These are phyloP conservation scores for Fusarium tupiense DNA, from an alignment of 2,329 filamentous ascomycete genomes.

Conservation along the genomic window DNA sequence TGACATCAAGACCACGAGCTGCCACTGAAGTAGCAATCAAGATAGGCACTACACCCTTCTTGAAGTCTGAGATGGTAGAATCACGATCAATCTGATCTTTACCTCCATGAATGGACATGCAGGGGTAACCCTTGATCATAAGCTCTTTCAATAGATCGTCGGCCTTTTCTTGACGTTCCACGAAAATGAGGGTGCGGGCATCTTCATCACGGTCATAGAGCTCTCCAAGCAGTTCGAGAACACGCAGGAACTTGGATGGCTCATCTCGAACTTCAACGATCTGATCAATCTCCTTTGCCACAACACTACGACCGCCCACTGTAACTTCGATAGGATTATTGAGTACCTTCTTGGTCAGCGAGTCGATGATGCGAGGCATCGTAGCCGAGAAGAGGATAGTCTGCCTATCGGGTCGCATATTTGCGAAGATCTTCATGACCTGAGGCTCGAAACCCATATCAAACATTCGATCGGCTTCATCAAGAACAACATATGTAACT, in stretches of 20 bases:
- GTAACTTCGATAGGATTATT: slow-evolving; percentile 89
- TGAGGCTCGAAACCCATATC: slow-evolving; percentile 99
- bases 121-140: slow-evolving; percentile 86
- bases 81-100: slow-evolving; percentile 95
- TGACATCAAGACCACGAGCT: slow-evolving; percentile 93
- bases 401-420: slow-evolving; percentile 90
- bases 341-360: slow-evolving; percentile 87
- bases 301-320: slow-evolving; percentile 87
- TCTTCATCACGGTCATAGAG: slow-evolving; percentile 90
- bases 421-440: slow-evolving; percentile 94
- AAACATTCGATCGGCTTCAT: slow-evolving; percentile 99
- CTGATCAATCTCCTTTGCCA: slow-evolving; percentile 92
- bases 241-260: slow-evolving; percentile 81
- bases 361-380: slow-evolving; percentile 93
- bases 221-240: slow-evolving; percentile 87
- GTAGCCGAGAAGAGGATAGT: slow-evolving; percentile 97
- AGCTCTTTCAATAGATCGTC: slow-evolving; percentile 82
- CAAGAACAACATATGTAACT: slow-evolving; percentile 93
- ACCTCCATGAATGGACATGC: slow-evolving; percentile 92
- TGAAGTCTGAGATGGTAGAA: slow-evolving; percentile 93
- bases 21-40: slow-evolving; percentile 95
- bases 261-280: slow-evolving; percentile 89
- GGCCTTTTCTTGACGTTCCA: slow-evolving; percentile 90
- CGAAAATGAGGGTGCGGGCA: slow-evolving; percentile 88
- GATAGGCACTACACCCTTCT: slow-evolving; percentile 87